Conservation (phyloP, 371 early-diverging fungal genomes). For the Mortierella sp. region DNA sequence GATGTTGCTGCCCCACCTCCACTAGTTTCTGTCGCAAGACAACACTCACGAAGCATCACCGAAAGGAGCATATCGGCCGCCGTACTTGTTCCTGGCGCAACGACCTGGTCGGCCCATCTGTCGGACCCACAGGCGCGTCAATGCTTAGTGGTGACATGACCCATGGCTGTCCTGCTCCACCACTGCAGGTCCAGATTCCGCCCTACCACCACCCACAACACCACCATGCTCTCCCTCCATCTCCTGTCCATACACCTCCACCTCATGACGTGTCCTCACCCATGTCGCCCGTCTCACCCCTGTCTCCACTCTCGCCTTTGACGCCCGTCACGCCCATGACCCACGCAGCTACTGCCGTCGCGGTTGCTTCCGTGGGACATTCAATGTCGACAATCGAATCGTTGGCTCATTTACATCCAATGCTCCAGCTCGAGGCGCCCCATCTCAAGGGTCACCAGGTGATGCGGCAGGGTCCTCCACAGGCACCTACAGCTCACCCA, state of each 20-base stretch:
- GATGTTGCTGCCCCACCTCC: background rate
- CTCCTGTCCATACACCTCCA: constrained; percentile 41
- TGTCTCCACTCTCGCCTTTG: constrained; percentile 40
- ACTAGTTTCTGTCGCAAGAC: constrained; percentile 71
- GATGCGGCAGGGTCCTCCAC: background rate
- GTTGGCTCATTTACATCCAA: constrained; percentile 32
- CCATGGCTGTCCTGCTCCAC: background rate
- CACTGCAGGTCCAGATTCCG: constrained; percentile 43
- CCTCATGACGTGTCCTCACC: constrained; percentile 27
- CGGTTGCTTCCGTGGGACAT: background rate
- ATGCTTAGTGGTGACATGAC: too few relatives aligned
- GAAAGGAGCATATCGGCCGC: constrained; percentile 50
- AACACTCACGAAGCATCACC: constrained; percentile 71
- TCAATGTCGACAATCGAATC: constrained; percentile 24
- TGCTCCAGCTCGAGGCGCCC: constrained; percentile 21
- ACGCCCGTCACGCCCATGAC: constrained; percentile 33
- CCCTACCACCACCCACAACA: constrained; percentile 35
- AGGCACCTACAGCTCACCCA: background rate
- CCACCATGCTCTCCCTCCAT: constrained; percentile 35
- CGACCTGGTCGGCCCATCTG: constrained; percentile 20
- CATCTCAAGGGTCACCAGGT: constrained; percentile 10
- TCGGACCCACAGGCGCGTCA: background rate
- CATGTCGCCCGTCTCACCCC: constrained; percentile 45
- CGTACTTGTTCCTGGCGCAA: constrained; percentile 34
- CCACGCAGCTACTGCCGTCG: background rate